Evolutionary conservation across 2,329 filamentous ascomycete genomes (phyloP).

Genomic region (Rutstroemia sp.): DNA sequence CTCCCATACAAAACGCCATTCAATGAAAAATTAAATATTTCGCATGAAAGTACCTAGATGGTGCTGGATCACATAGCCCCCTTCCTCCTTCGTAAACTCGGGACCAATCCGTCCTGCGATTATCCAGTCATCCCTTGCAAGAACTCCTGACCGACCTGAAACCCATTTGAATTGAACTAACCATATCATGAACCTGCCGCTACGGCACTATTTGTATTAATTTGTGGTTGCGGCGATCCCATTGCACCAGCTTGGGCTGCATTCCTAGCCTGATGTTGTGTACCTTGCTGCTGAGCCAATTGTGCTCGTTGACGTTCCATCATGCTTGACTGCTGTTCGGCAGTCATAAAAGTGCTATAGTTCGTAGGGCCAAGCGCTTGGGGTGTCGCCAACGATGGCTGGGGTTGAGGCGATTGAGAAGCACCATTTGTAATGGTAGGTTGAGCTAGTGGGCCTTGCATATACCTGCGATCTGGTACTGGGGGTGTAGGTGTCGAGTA

Average conservation of each 20-base stretch:
- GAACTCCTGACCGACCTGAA: background rate
- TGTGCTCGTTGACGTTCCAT: conserved; percentile 32
- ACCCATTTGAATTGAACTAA: background rate
- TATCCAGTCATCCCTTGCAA: background rate
- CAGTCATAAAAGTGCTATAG: conserved; percentile 27
- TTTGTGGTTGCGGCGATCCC: conserved; percentile 21
- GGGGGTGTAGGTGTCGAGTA: conserved; percentile 23
- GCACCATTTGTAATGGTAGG: conserved; percentile 22
- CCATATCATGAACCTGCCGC: background rate
- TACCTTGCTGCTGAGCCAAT: conserved; percentile 28
- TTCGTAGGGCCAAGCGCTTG: conserved; percentile 1
- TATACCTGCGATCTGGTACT: conserved; percentile 16
- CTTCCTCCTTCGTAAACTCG: background rate
- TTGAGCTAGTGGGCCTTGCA: conserved; percentile 16
- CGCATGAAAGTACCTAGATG: background rate
- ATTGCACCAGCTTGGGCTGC: conserved; percentile 23
- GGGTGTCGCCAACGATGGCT: conserved; percentile 5
- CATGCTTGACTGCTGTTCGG: conserved; percentile 30
- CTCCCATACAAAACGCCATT: background rate
- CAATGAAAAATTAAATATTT: conserved; percentile 4
- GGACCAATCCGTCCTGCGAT: background rate
- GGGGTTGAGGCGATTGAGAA: conserved; percentile 18
- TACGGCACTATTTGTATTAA: conserved; percentile 22
- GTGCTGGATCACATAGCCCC: background rate
- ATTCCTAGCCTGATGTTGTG: conserved; percentile 26